Conservation (phyloP, 2,329 filamentous ascomycete genomes). For the Aspergillus novofumigatus region DNA sequence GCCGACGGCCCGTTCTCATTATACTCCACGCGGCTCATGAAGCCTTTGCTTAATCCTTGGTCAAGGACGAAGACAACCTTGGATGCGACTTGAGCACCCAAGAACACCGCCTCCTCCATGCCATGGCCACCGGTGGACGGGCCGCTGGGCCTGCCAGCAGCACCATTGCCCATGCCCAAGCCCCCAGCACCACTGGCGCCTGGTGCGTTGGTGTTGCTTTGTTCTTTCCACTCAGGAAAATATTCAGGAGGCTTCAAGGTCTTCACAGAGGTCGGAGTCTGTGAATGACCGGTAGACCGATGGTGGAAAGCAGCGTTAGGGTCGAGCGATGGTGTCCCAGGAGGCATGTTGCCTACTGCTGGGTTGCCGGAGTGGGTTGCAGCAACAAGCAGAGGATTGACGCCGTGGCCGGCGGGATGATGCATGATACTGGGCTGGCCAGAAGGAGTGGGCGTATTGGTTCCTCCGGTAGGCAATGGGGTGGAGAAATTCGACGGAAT, state of each 20-base stretch:
- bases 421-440: constrained; percentile 48
- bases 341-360: constrained; percentile 28
- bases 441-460: constrained; percentile 66
- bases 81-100: constrained; percentile 82
- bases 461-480: constrained; percentile 81
- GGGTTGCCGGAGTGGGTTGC: constrained; percentile 59
- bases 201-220: constrained; percentile 39
- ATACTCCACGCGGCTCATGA: constrained; percentile 64
- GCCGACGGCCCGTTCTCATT: constrained; percentile 63
- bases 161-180: constrained; percentile 12
- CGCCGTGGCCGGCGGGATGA: constrained; percentile 57
- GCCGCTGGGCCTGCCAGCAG: constrained; percentile 40
- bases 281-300: constrained; percentile 59
- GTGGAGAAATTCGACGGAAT: constrained; percentile 91
- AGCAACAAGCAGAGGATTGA: constrained; percentile 88
- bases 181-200: constrained; percentile 22
- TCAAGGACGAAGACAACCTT: constrained; percentile 69
- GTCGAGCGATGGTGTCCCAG: constrained; percentile 36
- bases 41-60: constrained; percentile 63
- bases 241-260: constrained; percentile 74
- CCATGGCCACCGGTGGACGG: constrained; percentile 37
- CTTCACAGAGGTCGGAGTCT: constrained; percentile 82
- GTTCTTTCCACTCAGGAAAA: constrained; percentile 85
- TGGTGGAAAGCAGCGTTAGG: constrained; percentile 40
- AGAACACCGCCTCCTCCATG: constrained; percentile 77